Evolutionary conservation across 495 filamentous ascomycete genomes (phyloP), one percentile per base, ranked within the genome.

Genomic region (Penicillium maclennaniae): DNA sequence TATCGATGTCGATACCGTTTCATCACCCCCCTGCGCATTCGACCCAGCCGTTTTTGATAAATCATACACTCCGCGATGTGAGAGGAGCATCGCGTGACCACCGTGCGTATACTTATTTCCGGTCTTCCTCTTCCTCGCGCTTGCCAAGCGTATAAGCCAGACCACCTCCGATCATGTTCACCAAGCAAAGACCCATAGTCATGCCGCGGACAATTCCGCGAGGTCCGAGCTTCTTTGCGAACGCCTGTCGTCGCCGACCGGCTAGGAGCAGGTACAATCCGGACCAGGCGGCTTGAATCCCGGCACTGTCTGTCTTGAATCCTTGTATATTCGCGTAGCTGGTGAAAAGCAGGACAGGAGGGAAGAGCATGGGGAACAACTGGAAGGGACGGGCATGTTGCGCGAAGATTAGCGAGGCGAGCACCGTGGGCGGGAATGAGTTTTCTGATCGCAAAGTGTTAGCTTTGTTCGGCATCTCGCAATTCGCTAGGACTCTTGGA

Each of bases 201-300:
- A 77, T 67, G 28, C 87, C 83, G 46, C 90, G 79, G 41, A 92
- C 80, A 36, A 85, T 68, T 2, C 91, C 91, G 44, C 88, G 78
- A 23, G 80, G 69, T 16, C 82, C 79, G 67, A 87, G 86, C 65
- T 82, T 86, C 53, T 76, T 80, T 58, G 83, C 72, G 36, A 79
- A 61, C 42, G 69, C 75, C 50, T 81, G 82, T 50, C 78, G 79
- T 53, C 87, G 78, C 49, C 89, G 80, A 53, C 79, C 69, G 20
- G 89, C 91, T 40, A 92, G 75, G 9, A 97, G 69, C 15, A 91
- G 73, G 67, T 97, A 98, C 19, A 96, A 71, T 4, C 85, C 89
- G 37, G 86, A 90, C 83, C 89, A 96, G 4, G 92, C 90, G 16
- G 88, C 90, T 12, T 83, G 88, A 46, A 91, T 78, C 26, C 92